Base-by-base conservation (phyloP, 148 eudicot species). In the Salicornia ramosissima region DNA sequence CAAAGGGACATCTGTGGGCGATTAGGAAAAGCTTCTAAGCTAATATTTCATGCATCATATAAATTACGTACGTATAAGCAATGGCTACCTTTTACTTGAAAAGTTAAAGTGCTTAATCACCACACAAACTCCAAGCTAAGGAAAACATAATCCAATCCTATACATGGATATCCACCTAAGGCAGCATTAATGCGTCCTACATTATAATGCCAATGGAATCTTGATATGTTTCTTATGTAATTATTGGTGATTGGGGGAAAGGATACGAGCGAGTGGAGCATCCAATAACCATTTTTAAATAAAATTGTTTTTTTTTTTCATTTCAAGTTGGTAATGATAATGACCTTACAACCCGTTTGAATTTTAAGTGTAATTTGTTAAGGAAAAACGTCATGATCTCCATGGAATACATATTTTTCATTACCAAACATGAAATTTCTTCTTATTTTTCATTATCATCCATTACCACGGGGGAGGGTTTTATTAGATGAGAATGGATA, bases 81-180 rank as follows among this genome's bases (percentile, higher is more conserved):
- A 62, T 39, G 46, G 16, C 29, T 10, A n/a, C 25, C 26, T 62
- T 12, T 62, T 67, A 51, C 57, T 7, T 22, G 11, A 33, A n/a
- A 67, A 11, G 71, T 52, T 29, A 34, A 52, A 36, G 7, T 15
- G 24, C n/a, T 56, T 22, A 53, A 22, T 39, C 3, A 13, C 10
- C 18, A 55, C 13, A 39, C 4, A 26, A 40, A 15, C 54, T 14
- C 34, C 14, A 71, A 31, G 31, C 46, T 31, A 21, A 58, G 22
- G 60, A 2, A 58, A 16, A 46, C 0, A n/a, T 39, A 47, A 59
- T 46, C 21, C 67, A 69, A 6, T 36, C 42, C 49, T 70, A 13
- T 53, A 34, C 21, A 55, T 70, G 71, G 74, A 47, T 64, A 70
- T 70, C 79, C 74, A 76, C 51, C 40, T 60, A 64, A 75, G 67